Percentiles rank a stretch among this genome's conserved stretches.
These are phyloP conservation scores for Fraxinus excelsior DNA, from an alignment of 257 asterid species.

Conservation along the genomic window DNA sequence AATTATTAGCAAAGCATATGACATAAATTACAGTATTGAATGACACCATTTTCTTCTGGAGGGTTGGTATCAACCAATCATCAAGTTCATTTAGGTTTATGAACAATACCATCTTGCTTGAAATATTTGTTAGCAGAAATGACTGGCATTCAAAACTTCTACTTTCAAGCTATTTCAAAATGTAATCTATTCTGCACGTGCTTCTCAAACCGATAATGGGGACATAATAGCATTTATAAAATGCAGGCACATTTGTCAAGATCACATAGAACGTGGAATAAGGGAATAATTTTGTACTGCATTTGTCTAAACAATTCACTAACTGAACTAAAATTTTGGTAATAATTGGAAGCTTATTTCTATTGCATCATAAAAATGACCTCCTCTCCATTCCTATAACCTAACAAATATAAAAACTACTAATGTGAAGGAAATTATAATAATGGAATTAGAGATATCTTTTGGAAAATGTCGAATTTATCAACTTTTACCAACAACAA, in stretches of 20 bases:
- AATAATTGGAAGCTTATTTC: not conserved
- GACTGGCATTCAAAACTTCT: not conserved
- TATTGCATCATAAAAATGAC: not conserved
- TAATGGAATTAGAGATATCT: not conserved
- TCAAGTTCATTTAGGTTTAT: constrained; percentile 1
- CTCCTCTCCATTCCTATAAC: not conserved
- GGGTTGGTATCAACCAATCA: not conserved
- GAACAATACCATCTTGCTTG: constrained; percentile 7
- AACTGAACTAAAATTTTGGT: not conserved
- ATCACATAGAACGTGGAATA: not conserved
- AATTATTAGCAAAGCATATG: constrained; percentile 26
- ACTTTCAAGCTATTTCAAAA: constrained; percentile 4
- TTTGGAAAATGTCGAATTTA: not conserved
- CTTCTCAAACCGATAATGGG: not conserved
- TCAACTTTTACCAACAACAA: constrained; percentile 1
- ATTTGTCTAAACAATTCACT: not conserved
- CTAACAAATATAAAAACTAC: not conserved
- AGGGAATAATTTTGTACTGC: no score
- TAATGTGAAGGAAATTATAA: not conserved
- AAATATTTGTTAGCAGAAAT: constrained; percentile 12
- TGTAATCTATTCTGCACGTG: not conserved
- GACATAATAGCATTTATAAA: not conserved
- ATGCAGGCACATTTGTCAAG: not conserved
- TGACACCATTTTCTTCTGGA: not conserved
- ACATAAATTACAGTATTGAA: not conserved